phyloP scores from a whole-genome alignment of 192 early-diverging fungal genomes.

The Podochytrium sp. region DNA sequence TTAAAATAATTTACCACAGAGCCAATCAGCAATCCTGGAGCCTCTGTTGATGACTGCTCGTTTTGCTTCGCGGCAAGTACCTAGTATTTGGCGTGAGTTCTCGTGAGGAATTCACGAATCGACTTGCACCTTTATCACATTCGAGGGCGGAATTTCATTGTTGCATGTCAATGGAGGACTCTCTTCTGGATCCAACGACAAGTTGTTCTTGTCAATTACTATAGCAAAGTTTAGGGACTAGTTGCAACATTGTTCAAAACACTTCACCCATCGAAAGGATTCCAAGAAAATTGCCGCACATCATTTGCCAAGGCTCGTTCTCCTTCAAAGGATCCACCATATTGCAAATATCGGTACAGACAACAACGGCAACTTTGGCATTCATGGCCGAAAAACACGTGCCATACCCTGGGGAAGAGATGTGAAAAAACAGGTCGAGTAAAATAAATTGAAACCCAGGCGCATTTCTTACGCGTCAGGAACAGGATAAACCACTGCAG shows the following conservation, averaged over 20 bases:
- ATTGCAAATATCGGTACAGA: background rate
- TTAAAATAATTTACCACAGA: background rate
- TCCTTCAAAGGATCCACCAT: conserved; percentile 14
- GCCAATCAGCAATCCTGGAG: background rate
- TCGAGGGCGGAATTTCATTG: background rate
- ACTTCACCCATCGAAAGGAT: conserved; percentile 8
- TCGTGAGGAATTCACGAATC: background rate
- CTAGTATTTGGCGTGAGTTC: background rate
- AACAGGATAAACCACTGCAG: conserved; percentile 27
- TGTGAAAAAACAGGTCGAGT: background rate
- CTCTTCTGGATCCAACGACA: background rate
- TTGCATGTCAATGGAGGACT: conserved; percentile 7
- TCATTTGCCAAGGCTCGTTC: conserved; percentile 25
- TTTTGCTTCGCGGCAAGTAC: background rate
- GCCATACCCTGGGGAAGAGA: background rate
- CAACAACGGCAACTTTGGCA: background rate
- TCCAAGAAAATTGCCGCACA: background rate
- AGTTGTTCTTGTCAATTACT: conserved; percentile 11
- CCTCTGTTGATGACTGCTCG: background rate
- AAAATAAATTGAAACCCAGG: background rate
- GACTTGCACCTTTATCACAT: background rate
- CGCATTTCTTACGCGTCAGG: conserved; percentile 1
- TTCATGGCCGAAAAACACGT: background rate
- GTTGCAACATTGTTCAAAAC: background rate
- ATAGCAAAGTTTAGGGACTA: background rate